Percentiles rank a stretch among this genome's conserved stretches.
Evolutionary conservation across 306 rosid genomes (phyloP).

Genomic region (Malus orientalis): DNA sequence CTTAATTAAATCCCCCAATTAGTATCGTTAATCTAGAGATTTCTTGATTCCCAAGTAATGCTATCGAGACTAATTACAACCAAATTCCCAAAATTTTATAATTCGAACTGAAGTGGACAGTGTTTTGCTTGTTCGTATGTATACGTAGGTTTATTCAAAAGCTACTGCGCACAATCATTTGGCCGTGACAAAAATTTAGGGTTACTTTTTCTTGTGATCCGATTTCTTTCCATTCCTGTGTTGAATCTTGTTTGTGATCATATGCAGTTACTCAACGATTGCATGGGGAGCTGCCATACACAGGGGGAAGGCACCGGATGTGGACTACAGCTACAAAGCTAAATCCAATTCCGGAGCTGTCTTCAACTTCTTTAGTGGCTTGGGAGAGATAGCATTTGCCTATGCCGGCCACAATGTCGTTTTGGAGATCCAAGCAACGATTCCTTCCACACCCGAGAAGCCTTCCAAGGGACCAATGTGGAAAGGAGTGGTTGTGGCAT

Average conservation of each 20-base stretch:
- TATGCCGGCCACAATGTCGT: conserved; percentile 91
- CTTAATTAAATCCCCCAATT: neutral
- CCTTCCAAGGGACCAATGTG: conserved; percentile 92
- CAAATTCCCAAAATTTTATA: neutral
- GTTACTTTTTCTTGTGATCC: neutral
- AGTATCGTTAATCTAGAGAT: neutral
- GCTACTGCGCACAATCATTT: neutral
- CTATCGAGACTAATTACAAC: neutral
- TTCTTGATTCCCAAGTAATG: neutral
- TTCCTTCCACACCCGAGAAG: conserved; percentile 63
- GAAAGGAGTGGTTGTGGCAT: conserved; percentile 67
- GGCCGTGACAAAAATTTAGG: neutral
- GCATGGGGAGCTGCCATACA: conserved; percentile 57
- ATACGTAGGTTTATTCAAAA: neutral
- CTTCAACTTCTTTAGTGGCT: conserved; percentile 48
- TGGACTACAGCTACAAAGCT: conserved; percentile 35
- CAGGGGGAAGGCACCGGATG: conserved; percentile 32
- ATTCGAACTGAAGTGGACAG: neutral
- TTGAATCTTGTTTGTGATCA: neutral
- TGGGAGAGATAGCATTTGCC: conserved; percentile 81
- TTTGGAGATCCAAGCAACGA: conserved; percentile 85
- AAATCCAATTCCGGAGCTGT: conserved; percentile 7
- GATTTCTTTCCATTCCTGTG: neutral
- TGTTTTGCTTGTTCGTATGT: neutral
- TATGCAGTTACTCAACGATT: conserved; percentile 60